These are phyloP conservation scores for Phaeosphaeriaceae sp. DNA, from an alignment of 2,329 filamentous ascomycete genomes.

Conservation along the genomic window DNA sequence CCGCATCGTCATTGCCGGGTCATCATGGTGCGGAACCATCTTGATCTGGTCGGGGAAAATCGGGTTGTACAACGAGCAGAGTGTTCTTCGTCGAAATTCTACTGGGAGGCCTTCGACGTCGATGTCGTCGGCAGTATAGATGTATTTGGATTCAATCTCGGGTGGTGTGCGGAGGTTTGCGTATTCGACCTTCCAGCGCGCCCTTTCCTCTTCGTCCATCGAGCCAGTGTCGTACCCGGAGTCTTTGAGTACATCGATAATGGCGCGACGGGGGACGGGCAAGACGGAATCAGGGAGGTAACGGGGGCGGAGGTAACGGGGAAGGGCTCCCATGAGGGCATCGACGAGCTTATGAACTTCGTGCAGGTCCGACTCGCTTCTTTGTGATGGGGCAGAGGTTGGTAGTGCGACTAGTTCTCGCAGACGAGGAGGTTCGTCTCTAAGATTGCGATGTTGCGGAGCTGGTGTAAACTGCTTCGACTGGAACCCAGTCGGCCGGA, in stretches of 20 bases:
- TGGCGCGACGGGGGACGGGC: not conserved
- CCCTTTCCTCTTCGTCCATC: not conserved
- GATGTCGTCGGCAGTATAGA: not conserved
- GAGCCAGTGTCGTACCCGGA: not conserved
- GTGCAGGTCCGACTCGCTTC: not conserved
- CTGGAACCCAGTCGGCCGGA: no score
- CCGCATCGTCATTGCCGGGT: not conserved
- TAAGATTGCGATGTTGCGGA: no score
- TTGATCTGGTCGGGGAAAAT: slow-evolving; percentile 3
- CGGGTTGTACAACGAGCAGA: not conserved
- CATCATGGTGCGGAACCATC: not conserved
- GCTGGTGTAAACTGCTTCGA: no score
- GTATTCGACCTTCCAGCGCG: not conserved
- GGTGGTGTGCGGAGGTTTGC: not conserved
- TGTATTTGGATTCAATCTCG: not conserved
- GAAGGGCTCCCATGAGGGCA: slow-evolving; percentile 1
- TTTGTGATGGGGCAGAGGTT: not conserved
- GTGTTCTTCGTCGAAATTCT: not conserved
- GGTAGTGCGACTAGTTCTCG: not conserved
- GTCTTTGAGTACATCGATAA: not conserved
- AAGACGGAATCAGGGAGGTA: not conserved
- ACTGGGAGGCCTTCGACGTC: not conserved
- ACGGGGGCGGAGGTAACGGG: not conserved
- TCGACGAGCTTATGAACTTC: slow-evolving; percentile 1
- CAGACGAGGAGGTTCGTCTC: no score